A percentile compares a stretch with the other conserved stretches of the same genome.
Evolutionary conservation across 495 filamentous ascomycete genomes (phyloP).

Genomic region (Xylaria venustula): DNA sequence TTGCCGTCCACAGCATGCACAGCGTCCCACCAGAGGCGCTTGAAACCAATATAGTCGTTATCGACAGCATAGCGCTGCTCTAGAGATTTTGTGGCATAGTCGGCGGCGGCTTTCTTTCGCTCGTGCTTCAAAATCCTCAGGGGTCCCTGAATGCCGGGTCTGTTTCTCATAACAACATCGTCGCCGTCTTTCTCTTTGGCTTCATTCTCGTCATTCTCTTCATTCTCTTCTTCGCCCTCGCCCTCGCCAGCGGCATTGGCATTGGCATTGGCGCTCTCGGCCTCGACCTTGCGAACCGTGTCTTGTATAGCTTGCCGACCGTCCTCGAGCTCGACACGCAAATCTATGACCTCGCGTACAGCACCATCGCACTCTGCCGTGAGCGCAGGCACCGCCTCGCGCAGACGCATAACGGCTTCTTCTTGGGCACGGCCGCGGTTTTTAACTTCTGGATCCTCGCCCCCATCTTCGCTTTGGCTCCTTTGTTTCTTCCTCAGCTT

Average conservation of each 20-base stretch:
- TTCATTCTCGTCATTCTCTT: conserved; percentile 18
- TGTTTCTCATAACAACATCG: conserved; percentile 19
- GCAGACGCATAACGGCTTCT: conserved; percentile 34
- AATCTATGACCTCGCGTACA: conserved; percentile 45
- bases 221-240: no score
- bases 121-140: conserved; percentile 36
- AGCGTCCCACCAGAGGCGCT: conserved; percentile 73
- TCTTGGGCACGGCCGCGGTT: conserved; percentile 35
- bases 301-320: conserved; percentile 36
- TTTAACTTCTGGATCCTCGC: conserved; percentile 32
- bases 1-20: conserved; percentile 62
- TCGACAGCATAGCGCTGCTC: conserved; percentile 65
- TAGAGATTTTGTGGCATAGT: conserved; percentile 40
- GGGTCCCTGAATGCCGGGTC: conserved; percentile 21
- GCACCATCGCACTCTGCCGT: conserved; percentile 42
- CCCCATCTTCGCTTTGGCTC: conserved; percentile 23
- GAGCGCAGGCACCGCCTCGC: conserved; percentile 36
- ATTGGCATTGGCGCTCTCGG: conserved; percentile 45
- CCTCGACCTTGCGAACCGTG: conserved; percentile 48
- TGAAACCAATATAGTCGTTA: conserved; percentile 79
- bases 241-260: conserved; percentile 39
- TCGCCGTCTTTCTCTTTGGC: conserved; percentile 26
- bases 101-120: conserved; percentile 29
- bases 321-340: conserved; percentile 46
- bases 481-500: conserved; percentile 26